Evolutionary conservation across 768 basidiomycete genomes (phyloP).

Genomic region (Ramaria rubella): DNA sequence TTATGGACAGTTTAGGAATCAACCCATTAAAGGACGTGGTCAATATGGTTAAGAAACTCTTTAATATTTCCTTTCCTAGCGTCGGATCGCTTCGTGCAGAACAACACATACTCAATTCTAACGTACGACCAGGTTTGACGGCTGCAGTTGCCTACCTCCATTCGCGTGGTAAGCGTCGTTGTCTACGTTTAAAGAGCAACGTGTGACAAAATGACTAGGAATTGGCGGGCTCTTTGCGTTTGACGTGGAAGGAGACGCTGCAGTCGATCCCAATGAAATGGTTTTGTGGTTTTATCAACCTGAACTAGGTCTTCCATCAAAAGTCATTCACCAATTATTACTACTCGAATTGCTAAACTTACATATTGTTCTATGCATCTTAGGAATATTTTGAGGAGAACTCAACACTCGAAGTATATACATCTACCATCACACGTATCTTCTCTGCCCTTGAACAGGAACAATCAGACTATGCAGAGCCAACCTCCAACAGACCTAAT

Average conservation of each 20-base stretch:
- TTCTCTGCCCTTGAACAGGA: constrained; percentile 52
- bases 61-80: constrained; percentile 44
- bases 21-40: constrained; percentile 66
- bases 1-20: constrained; percentile 66
- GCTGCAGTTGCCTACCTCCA: constrained; percentile 81
- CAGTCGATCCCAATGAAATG: constrained; percentile 80
- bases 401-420: constrained; percentile 61
- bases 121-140: constrained; percentile 48
- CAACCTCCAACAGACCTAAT: constrained; percentile 2
- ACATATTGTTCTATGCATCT: neutral
- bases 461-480: constrained; percentile 18
- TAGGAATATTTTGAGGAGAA: constrained; percentile 90
- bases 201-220: constrained; percentile 36
- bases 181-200: neutral
- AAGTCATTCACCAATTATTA: constrained; percentile 39
- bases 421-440: constrained; percentile 58
- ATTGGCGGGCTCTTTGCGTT: constrained; percentile 76
- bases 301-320: constrained; percentile 75
- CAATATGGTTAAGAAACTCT: constrained; percentile 52
- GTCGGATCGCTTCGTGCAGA: constrained; percentile 15
- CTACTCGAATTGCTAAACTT: neutral
- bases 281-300: constrained; percentile 82
- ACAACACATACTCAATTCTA: constrained; percentile 3
- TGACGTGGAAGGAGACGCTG: constrained; percentile 82
- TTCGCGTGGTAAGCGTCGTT: constrained; percentile 55